These are phyloP conservation scores for Metarhizium anisopliae DNA, from an alignment of 2,329 filamentous ascomycete species.

Conservation along the genomic window DNA sequence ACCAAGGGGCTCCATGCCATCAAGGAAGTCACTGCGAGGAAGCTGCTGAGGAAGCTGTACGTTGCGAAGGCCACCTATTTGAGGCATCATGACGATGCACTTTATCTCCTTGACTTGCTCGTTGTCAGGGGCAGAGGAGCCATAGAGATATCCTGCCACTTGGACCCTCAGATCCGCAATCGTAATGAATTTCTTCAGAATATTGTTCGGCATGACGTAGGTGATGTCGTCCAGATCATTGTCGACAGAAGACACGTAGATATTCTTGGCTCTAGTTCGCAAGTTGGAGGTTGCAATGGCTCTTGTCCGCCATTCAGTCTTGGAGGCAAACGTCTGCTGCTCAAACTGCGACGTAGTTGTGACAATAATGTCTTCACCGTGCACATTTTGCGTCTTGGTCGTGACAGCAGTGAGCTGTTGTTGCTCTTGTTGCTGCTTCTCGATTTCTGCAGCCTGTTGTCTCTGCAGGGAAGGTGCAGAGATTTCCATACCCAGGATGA, in stretches of 20 bases:
- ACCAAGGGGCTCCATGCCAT: constrained; percentile 79
- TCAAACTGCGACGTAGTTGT: constrained; percentile 98
- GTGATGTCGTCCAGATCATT: constrained; percentile 85
- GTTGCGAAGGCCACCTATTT: constrained; percentile 87
- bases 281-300: constrained; percentile 96
- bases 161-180: constrained; percentile 95
- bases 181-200: constrained; percentile 95
- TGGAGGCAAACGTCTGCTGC: constrained; percentile 94
- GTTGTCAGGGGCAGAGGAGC: constrained; percentile 85
- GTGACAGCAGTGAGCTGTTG: constrained; percentile 94
- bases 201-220: constrained; percentile 98
- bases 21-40: constrained; percentile 85
- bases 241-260: constrained; percentile 95
- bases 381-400: constrained; percentile 95
- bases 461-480: constrained; percentile 96
- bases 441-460: constrained; percentile 96
- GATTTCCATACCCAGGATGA: constrained; percentile 99
- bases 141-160: constrained; percentile 92
- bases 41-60: constrained; percentile 84
- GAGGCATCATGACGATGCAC: constrained; percentile 94
- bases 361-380: constrained; percentile 95
- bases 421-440: constrained; percentile 97
- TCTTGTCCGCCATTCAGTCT: constrained; percentile 96
- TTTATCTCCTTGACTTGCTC: constrained; percentile 94
- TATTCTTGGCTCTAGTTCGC: constrained; percentile 90